Base-by-base conservation (phyloP, 495 filamentous ascomycete genomes). In the Tuber microsphaerosporum region DNA sequence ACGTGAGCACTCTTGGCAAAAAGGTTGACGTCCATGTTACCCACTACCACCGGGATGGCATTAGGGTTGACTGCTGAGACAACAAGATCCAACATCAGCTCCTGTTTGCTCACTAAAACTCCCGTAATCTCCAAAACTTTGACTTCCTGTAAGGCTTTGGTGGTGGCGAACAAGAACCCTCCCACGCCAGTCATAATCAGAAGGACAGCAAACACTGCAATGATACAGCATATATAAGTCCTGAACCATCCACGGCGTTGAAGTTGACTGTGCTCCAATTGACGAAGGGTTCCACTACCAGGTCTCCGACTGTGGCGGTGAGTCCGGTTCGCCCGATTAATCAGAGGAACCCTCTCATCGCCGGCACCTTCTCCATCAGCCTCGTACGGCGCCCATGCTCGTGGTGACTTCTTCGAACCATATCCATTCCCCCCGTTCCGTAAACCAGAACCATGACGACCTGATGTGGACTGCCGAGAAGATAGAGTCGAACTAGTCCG, bases 71-170 rank as follows among this genome's bases (percentile, higher is more conserved):
- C 86, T 1, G 94, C 95, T 75, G 87, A 87, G 51, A 99, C 92
- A n/a, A 91, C 89, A 14, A 98, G 85, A 81, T 99, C 94, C 76
- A 99, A 86, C 91, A 99, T 98, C 31, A 99, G 87, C 81, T 98
- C 96, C 83, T 97, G 92, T 82, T 97, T 91, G 76, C 93, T 97
- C 9, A 94, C 94, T 44, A 98, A 88, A 26, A 99, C 93, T 79
- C 97, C 94, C 77, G 90, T 89, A 76, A 99, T 92, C 56, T 90
- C 90, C 61, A 90, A 83, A 43, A 98, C 86, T 69, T 89, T 85
- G 73, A 98, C 91, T 69, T 92, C 89, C 61, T 90, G 84, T 17
- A 99, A 87, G 12, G 94, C 91, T 77, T 96, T 93, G n/a, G 93
- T 96, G 56, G 93, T 94, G 31, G 93, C 91, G 77, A 96, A 89